Evolutionary conservation across 1,284 basidiomycete genomes (phyloP), one percentile per base, ranked within the genome.

Genomic region (Entoloma clypeatum): DNA sequence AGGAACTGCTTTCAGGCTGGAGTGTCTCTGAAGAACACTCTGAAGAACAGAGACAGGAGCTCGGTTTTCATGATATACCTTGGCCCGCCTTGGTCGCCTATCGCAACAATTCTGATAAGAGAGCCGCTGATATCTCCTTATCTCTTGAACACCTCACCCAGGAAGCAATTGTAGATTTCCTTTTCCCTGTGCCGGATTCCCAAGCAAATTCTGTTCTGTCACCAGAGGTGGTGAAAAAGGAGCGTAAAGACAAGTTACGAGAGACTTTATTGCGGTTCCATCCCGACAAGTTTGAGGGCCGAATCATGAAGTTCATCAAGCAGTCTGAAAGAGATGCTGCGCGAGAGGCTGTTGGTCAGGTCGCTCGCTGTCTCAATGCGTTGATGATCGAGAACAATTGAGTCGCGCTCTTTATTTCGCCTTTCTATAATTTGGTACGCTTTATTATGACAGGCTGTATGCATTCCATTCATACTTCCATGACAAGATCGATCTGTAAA

Each of bases 281-380:
- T 58, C 89, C 90, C 0, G 90, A 93, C 63, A 86, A 90, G 52
- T 92, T 92, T 53, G 83, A 89, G 56, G 78, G 81, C 7, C 72
- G 86, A 31, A 67, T 88, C 22, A 76, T 90, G 67, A 58, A 59
- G 21, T 67, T 71, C 5, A 72, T 92, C 1, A 57, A 56, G 34
- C 63, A 67, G 19, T 69, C 72, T 17, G 92, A 98, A 53, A 74
- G 73, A 61, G 77, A 79, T 46, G 64, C 66, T 30, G 85, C 96
- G 6, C 74, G 77, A 46, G 81, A 86, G 51, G 90, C 81, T 3
- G 84, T 93, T 39, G 86, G 86, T 14, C 74, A 75, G 24, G 88
- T 88, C 5, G 75, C 67, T 9, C 62, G 79, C 26, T 67, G 66
- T 16, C 54, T 84, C 35, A 79, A 76, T 45, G 47, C 52, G 4